phyloP scores from a whole-genome alignment of 768 basidiomycete genomes.

The Mycena olivaceomarginata region DNA sequence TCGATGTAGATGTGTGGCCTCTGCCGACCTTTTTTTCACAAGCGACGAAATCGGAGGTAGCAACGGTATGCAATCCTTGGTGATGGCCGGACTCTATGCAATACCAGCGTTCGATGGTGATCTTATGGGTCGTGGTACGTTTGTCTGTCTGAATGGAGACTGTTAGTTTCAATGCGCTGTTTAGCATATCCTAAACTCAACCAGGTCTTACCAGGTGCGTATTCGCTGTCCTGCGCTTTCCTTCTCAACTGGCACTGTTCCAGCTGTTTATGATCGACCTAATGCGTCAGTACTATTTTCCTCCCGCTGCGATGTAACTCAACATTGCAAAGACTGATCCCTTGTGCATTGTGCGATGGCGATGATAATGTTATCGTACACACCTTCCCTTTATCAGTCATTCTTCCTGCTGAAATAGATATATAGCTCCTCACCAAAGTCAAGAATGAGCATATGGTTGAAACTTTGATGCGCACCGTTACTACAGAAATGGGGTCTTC shows the following conservation, averaged over 20 bases:
- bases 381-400: background rate
- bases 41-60: conserved; percentile 66
- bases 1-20: background rate
- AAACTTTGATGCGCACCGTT: conserved; percentile 65
- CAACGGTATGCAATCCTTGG: conserved; percentile 64
- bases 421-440: conserved; percentile 64
- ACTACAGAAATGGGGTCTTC: conserved; percentile 73
- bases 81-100: conserved; percentile 60
- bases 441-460: conserved; percentile 65
- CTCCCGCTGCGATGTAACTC: background rate
- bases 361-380: conserved; percentile 54
- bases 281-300: conserved; percentile 49
- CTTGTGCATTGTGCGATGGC: conserved; percentile 55
- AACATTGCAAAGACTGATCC: conserved; percentile 48
- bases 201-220: conserved; percentile 54
- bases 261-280: conserved; percentile 57
- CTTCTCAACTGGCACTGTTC: background rate
- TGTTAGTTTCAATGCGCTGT: conserved; percentile 13
- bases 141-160: conserved; percentile 51
- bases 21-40: background rate
- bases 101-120: conserved; percentile 66
- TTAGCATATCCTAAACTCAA: conserved; percentile 58
- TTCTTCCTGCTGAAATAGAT: background rate
- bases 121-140: conserved; percentile 65
- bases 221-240: background rate